phyloP scores from a whole-genome alignment of 2,329 filamentous ascomycete species.

The Penicillium griseofulvum region DNA sequence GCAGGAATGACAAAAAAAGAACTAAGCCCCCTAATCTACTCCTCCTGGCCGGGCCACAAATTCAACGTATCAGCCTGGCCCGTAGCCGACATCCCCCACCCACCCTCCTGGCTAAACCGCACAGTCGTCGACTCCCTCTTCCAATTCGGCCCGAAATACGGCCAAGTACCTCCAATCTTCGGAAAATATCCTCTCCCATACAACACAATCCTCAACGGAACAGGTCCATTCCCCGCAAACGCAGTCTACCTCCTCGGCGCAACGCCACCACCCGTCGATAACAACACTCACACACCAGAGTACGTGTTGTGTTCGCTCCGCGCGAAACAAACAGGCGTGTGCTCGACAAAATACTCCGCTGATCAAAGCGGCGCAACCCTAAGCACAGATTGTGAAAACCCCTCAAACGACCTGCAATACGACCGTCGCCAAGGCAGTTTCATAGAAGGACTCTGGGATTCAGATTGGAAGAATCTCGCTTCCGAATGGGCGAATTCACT shows the following conservation, averaged over 20 bases:
- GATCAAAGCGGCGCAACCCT: conserved; percentile 60
- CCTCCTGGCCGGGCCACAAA: conserved; percentile 52
- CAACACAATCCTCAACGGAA: conserved; percentile 65
- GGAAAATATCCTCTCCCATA: conserved; percentile 56
- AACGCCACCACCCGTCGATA: conserved; percentile 26
- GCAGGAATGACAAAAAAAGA: conserved; percentile 62
- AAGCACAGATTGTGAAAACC: conserved; percentile 61
- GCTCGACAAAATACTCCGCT: conserved; percentile 59
- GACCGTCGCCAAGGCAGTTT: conserved; percentile 41
- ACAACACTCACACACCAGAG: conserved; percentile 29
- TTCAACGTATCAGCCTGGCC: conserved; percentile 33
- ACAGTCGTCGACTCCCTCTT: conserved; percentile 70
- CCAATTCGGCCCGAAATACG: conserved; percentile 57
- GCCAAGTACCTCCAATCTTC: conserved; percentile 55
- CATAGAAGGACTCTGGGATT: conserved; percentile 32
- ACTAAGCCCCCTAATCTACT: conserved; percentile 64
- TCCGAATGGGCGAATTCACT: conserved; percentile 56
- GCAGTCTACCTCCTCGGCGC: conserved; percentile 67
- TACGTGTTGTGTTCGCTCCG: conserved; percentile 69
- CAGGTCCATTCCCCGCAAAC: conserved; percentile 44
- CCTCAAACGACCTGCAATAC: conserved; percentile 56
- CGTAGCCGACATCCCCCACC: conserved; percentile 33
- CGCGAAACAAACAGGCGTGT: conserved; percentile 62
- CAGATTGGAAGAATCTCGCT: conserved; percentile 58
- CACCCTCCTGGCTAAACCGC: conserved; percentile 51